A percentile compares a stretch with the other conserved stretches of the same genome.
These are phyloP conservation scores for Antrodiella citrinella DNA, from an alignment of 768 basidiomycete genomes.

Conservation along the genomic window DNA sequence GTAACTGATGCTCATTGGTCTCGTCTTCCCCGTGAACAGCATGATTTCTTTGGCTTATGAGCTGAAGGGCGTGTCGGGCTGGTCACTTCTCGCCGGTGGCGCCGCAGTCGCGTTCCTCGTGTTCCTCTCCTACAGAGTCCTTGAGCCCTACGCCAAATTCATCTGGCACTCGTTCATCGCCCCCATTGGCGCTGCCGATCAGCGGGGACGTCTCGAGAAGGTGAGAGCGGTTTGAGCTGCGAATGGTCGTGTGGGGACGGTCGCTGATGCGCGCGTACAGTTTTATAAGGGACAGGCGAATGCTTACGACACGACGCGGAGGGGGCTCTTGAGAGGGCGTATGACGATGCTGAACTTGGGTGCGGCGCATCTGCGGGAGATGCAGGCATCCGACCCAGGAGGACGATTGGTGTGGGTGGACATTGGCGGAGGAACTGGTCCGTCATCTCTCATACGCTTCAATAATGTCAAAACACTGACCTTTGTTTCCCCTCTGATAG, in stretches of 20 bases:
- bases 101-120: background rate
- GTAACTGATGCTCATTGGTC: too few relatives aligned
- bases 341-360: slow-evolving; percentile 66
- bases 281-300: slow-evolving; percentile 13
- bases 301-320: slow-evolving; percentile 58
- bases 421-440: slow-evolving; percentile 68
- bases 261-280: too few relatives aligned
- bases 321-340: slow-evolving; percentile 53
- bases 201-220: background rate
- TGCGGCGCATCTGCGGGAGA: slow-evolving; percentile 48
- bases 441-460: slow-evolving; percentile 1
- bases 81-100: background rate
- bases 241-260: too few relatives aligned
- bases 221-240: too few relatives aligned
- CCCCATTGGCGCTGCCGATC: background rate
- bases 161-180: background rate
- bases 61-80: background rate
- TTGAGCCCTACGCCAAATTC: background rate
- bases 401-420: slow-evolving; percentile 68
- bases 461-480: background rate
- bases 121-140: background rate
- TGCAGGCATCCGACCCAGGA: slow-evolving; percentile 30
- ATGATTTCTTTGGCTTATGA: background rate
- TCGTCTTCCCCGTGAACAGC: background rate
- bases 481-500: slow-evolving; percentile 15